These are phyloP conservation scores for Brettanomyces anomalus DNA, from an alignment of 805 yeast species.

Conservation along the genomic window DNA sequence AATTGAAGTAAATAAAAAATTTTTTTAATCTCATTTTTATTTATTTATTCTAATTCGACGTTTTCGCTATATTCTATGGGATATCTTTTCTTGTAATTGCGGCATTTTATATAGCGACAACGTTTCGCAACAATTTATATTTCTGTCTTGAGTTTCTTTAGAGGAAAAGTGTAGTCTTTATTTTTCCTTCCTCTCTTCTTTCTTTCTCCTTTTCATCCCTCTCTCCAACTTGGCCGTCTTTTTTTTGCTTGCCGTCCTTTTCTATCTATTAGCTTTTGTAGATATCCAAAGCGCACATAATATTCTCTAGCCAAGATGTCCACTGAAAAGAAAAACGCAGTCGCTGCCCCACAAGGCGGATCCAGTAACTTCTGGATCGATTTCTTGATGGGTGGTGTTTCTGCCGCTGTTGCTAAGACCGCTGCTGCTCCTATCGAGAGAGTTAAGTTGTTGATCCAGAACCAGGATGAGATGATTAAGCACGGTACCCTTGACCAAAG, in stretches of 20 bases:
- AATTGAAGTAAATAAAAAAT: too few species aligned
- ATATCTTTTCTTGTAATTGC: too few species aligned
- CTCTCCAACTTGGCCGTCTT: neutral
- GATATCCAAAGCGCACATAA: constrained; percentile 8
- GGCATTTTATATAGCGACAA: too few species aligned
- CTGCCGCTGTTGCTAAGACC: constrained; percentile 97
- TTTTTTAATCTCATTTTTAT: too few species aligned
- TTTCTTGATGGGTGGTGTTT: constrained; percentile 97
- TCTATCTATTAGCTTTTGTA: constrained; percentile 7
- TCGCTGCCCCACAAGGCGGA: constrained; percentile 11
- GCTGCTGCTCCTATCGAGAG: constrained; percentile 95
- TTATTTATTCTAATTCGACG: too few species aligned
- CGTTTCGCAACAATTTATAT: too few species aligned
- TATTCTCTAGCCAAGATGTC: constrained; percentile 20
- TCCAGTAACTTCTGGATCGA: constrained; percentile 45
- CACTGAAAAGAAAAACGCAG: neutral
- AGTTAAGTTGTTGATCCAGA: constrained; percentile 92
- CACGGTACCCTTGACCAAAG: constrained; percentile 86
- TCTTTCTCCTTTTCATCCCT: constrained; percentile 2
- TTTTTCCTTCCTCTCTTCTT: neutral
- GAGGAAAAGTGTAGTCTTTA: neutral
- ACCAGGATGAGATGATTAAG: constrained; percentile 97
- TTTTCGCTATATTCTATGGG: too few species aligned
- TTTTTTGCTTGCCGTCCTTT: constrained; percentile 2
- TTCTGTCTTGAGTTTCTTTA: too few species aligned